These are phyloP conservation scores for Pseudogymnoascus sp. DNA, from an alignment of 2,329 filamentous ascomycete species.

Conservation along the genomic window DNA sequence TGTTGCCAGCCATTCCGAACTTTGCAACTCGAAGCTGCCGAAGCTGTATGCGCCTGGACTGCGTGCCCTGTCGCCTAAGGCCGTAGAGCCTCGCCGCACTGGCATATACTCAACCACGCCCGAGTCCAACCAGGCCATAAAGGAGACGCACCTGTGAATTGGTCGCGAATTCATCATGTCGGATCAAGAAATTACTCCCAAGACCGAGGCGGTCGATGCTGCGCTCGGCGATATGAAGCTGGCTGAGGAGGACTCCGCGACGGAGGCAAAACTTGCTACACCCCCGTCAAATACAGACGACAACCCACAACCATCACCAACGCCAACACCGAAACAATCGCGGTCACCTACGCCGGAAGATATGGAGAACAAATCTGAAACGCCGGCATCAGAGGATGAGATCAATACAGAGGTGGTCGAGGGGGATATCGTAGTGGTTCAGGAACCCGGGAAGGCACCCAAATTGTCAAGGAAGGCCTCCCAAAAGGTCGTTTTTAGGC, in stretches of 20 bases:
- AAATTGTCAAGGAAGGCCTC: conserved; percentile 68
- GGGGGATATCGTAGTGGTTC: conserved; percentile 53
- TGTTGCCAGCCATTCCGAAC: background rate
- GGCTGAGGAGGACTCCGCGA: conserved; percentile 17
- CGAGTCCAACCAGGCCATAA: background rate
- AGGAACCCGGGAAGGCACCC: conserved; percentile 56
- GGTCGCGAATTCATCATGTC: conserved; percentile 20
- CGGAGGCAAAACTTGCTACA: conserved; percentile 20
- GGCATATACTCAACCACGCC: background rate
- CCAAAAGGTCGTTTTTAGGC: conserved; percentile 57
- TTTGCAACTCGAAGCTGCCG: background rate
- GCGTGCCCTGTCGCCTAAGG: background rate
- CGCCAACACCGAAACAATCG: conserved; percentile 21
- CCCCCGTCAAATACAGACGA: conserved; percentile 11
- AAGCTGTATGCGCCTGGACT: conserved; percentile 1
- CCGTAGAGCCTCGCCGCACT: conserved; percentile 3
- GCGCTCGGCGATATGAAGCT: conserved; percentile 29
- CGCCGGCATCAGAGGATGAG: conserved; percentile 30
- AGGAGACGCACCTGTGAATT: conserved; percentile 6
- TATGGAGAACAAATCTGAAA: conserved; percentile 15
- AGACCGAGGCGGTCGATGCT: conserved; percentile 24
- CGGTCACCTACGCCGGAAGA: conserved; percentile 21
- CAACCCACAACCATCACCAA: conserved; percentile 18
- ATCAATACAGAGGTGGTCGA: conserved; percentile 45
- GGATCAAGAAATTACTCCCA: conserved; percentile 21